Conservation (phyloP, 1,284 basidiomycete species). For the Heterobasidion occidentale region DNA sequence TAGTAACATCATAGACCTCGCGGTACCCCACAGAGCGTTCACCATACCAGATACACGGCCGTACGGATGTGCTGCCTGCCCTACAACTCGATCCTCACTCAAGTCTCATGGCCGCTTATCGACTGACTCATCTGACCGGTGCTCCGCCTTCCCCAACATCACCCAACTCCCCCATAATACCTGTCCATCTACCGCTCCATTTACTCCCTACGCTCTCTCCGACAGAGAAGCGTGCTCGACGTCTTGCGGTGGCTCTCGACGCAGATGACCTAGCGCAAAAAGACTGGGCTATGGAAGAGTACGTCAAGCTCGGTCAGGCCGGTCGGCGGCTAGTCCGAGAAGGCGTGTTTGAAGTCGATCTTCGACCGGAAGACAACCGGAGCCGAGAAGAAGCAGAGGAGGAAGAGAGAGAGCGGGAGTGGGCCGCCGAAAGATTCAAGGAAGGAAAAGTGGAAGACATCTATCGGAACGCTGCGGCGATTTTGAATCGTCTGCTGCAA, state of each 20-base stretch:
- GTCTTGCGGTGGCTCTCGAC: constrained; percentile 12
- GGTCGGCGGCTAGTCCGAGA: constrained; percentile 12
- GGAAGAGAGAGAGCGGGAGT: constrained; percentile 10
- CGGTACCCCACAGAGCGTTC: constrained; percentile 4
- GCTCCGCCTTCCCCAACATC: constrained; percentile 1
- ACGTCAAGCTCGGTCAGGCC: constrained; percentile 10
- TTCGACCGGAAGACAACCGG: constrained; percentile 1
- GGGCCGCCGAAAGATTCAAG: constrained; percentile 10
- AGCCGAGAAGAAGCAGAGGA: constrained; percentile 10
- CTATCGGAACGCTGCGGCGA: constrained; percentile 8
- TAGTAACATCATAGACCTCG: background rate
- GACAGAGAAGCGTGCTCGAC: constrained; percentile 9
- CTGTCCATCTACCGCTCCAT: constrained; percentile 6
- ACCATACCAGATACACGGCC: constrained; percentile 11
- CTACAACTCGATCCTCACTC: constrained; percentile 14
- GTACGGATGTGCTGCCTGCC: constrained; percentile 13
- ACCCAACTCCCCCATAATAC: background rate
- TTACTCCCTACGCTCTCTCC: constrained; percentile 9
- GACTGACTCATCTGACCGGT: constrained; percentile 10
- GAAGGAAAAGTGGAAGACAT: constrained; percentile 11
- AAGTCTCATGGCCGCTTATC: constrained; percentile 14
- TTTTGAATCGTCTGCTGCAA: constrained; percentile 11
- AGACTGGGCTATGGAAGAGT: constrained; percentile 13
- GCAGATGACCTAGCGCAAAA: constrained; percentile 9
- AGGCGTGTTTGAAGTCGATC: constrained; percentile 12